Percentiles rank a stretch among this genome's conserved stretches.
Evolutionary conservation across 2,329 filamentous ascomycete species (phyloP).

Genomic region (Aspergillus ochraceoroseus): DNA sequence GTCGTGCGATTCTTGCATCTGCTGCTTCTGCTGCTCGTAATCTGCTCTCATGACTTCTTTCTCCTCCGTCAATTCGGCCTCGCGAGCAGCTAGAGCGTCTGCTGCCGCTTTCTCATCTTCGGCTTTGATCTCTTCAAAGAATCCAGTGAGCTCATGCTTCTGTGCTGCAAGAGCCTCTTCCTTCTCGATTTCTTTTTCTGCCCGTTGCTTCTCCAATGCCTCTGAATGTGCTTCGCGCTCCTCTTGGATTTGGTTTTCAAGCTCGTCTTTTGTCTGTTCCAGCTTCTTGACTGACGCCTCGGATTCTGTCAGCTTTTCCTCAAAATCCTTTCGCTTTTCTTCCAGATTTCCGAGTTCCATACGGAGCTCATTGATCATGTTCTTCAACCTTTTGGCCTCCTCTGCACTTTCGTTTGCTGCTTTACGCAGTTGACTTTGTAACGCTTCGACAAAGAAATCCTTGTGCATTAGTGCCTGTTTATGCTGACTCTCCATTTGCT

Average conservation of each 20-base stretch:
- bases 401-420: conserved; percentile 48
- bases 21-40: conserved; percentile 38
- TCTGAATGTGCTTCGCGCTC: conserved; percentile 44
- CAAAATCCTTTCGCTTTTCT: conserved; percentile 50
- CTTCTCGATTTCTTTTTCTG: conserved; percentile 28
- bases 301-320: conserved; percentile 44
- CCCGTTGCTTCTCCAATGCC: conserved; percentile 29
- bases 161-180: conserved; percentile 38
- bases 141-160: conserved; percentile 44
- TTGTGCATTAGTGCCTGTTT: conserved; percentile 50
- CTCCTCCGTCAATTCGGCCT: conserved; percentile 44
- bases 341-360: conserved; percentile 49
- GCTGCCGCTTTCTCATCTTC: conserved; percentile 41
- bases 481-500: conserved; percentile 48
- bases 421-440: conserved; percentile 49
- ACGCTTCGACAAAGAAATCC: conserved; percentile 50
- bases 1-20: conserved; percentile 36
- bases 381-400: conserved; percentile 44
- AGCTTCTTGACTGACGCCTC: conserved; percentile 46
- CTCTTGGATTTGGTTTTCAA: conserved; percentile 43
- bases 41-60: conserved; percentile 33
- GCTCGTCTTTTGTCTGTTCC: conserved; percentile 42
- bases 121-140: conserved; percentile 46
- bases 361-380: conserved; percentile 46
- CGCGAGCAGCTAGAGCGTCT: conserved; percentile 36